Conservation (phyloP, 768 basidiomycete species). For the Lentinula boryana region DNA sequence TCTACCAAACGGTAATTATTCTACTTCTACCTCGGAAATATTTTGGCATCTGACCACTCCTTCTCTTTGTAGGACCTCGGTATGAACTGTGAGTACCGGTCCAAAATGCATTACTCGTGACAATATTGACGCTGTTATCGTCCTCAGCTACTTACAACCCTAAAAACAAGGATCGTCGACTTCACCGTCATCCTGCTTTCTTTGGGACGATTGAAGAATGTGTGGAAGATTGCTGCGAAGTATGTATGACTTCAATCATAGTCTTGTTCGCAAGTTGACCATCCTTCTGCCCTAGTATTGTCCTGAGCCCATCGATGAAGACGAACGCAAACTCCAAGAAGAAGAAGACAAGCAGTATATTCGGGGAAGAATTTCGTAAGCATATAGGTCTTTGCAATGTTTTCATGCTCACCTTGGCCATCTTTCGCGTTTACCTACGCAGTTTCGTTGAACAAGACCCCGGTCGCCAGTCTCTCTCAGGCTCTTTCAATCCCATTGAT, state of each 20-base stretch:
- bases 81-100: conserved; percentile 41
- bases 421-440: neutral
- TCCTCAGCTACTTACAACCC: conserved; percentile 51
- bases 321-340: conserved; percentile 45
- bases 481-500: conserved; percentile 63
- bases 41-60: conserved; percentile 5
- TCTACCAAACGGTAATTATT: conserved; percentile 47
- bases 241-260: conserved; percentile 11
- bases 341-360: conserved; percentile 50
- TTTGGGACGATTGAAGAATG: conserved; percentile 54
- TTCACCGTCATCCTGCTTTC: conserved; percentile 62
- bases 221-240: conserved; percentile 59
- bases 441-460: conserved; percentile 59
- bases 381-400: conserved; percentile 6
- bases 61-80: conserved; percentile 39
- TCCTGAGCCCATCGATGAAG: conserved; percentile 47
- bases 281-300: conserved; percentile 33
- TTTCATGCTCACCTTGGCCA: neutral
- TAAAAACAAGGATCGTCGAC: conserved; percentile 51
- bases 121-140: neutral
- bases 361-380: conserved; percentile 45
- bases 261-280: neutral
- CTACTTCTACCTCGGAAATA: neutral
- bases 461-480: conserved; percentile 54
- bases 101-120: too few relatives aligned